phyloP scores from a whole-genome alignment of 1,284 basidiomycete species.

The Coriolopsis trogii region DNA sequence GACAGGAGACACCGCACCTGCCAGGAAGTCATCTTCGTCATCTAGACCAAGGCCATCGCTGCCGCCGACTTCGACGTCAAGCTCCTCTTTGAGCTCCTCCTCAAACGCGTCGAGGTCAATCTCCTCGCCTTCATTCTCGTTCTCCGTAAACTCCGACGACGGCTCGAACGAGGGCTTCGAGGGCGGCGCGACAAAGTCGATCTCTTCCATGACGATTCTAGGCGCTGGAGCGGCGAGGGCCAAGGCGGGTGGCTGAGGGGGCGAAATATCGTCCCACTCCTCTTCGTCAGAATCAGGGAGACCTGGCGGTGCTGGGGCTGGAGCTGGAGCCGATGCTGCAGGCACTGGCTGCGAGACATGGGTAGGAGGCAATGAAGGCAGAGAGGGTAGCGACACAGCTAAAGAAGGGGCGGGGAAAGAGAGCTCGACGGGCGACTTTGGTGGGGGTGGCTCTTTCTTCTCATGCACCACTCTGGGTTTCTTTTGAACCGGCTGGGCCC shows the following conservation, averaged over 20 bases:
- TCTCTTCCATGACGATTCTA: conserved; percentile 32
- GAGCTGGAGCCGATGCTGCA: conserved; percentile 15
- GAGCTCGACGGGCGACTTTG: conserved; percentile 37
- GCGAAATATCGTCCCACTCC: conserved; percentile 46
- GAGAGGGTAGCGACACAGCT: conserved; percentile 23
- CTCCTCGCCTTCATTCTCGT: conserved; percentile 38
- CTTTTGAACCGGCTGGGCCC: conserved; percentile 22
- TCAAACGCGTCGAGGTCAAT: conserved; percentile 40
- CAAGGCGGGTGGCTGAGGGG: conserved; percentile 2
- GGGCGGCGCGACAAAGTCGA: conserved; percentile 22
- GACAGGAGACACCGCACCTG: conserved; percentile 44
- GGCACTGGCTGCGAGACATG: conserved; percentile 21
- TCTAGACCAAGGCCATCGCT: conserved; percentile 24
- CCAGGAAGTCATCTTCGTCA: conserved; percentile 29
- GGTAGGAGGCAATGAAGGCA: conserved; percentile 14
- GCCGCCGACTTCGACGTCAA: conserved; percentile 35
- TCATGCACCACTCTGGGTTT: conserved; percentile 11
- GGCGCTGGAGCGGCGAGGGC: conserved; percentile 9
- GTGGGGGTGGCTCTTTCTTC: conserved; percentile 30
- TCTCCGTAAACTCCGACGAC: conserved; percentile 17
- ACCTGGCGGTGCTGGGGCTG: conserved; percentile 7
- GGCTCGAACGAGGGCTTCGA: not conserved
- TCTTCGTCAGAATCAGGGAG: conserved; percentile 54
- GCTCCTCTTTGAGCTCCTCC: conserved; percentile 48
- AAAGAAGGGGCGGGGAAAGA: conserved; percentile 27